Conservation (phyloP, 176 grass and related monocot species). For the Guadua angustifolia region DNA sequence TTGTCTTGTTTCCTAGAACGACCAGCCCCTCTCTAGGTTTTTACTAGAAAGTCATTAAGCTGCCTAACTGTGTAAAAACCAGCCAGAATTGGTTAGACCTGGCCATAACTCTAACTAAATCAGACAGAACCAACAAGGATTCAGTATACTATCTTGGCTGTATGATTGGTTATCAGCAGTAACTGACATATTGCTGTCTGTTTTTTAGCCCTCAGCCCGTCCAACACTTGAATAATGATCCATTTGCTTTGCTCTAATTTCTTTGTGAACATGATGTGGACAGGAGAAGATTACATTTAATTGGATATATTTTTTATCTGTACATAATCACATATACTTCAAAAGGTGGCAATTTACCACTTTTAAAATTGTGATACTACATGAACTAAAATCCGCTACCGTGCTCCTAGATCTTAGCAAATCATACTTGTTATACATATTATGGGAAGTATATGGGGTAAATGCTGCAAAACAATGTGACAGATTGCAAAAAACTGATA, state of each 20-base stretch:
- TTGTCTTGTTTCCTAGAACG: neutral
- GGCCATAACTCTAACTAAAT: no score
- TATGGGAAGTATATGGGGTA: neutral
- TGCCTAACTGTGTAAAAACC: neutral
- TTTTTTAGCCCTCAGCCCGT: neutral
- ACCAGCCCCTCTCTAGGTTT: neutral
- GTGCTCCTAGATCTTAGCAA: neutral
- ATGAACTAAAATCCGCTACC: neutral
- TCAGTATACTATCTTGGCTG: neutral
- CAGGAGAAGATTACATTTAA: slow-evolving; percentile 4
- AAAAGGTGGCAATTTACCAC: neutral
- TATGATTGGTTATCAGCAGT: neutral
- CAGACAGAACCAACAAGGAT: neutral
- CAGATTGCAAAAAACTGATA: neutral
- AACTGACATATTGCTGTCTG: neutral
- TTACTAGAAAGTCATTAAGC: neutral
- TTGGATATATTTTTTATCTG: neutral
- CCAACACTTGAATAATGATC: neutral
- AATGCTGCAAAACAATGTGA: neutral
- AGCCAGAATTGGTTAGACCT: no score
- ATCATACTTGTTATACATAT: neutral
- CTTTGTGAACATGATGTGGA: neutral
- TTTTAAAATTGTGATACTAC: neutral
- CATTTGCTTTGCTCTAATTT: neutral
- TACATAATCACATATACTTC: neutral